A percentile compares a stretch with the other conserved stretches of the same genome.
Evolutionary conservation across 2,329 filamentous ascomycete species (phyloP).

Genomic region (Fusarium scirpi): DNA sequence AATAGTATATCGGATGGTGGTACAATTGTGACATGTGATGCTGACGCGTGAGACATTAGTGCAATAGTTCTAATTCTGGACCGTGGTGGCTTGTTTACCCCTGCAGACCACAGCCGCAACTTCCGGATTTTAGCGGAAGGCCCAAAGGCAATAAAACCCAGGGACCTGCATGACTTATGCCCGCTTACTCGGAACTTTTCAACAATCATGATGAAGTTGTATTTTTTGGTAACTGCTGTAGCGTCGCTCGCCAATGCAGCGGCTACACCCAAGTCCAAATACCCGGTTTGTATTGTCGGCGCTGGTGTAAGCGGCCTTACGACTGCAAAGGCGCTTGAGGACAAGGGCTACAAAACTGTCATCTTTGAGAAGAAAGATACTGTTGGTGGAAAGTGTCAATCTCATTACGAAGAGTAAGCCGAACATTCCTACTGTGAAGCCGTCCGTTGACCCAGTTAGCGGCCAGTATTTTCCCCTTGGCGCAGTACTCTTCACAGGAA

Average conservation of each 20-base stretch:
- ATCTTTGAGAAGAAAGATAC: background rate
- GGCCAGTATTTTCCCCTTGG: constrained; percentile 1
- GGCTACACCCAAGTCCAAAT: background rate
- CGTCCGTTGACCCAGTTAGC: background rate
- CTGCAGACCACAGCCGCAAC: background rate
- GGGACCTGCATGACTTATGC: background rate
- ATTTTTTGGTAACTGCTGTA: background rate
- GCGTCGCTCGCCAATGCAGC: background rate
- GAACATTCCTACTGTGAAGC: too few species aligned
- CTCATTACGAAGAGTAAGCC: constrained; percentile 2
- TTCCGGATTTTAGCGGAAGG: background rate
- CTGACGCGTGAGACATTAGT: background rate
- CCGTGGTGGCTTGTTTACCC: background rate
- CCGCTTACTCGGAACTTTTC: too few species aligned
- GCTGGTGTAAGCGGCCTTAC: background rate
- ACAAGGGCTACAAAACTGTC: background rate
- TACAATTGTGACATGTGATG: background rate
- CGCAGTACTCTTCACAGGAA: background rate
- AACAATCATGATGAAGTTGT: background rate
- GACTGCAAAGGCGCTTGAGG: background rate
- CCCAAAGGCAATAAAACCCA: background rate
- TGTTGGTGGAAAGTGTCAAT: background rate
- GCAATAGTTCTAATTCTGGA: background rate
- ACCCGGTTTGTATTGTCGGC: background rate
- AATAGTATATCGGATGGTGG: background rate